Evolutionary conservation across 2,329 filamentous ascomycete genomes (phyloP).

Genomic region (Stagonosporopsis tanaceti): DNA sequence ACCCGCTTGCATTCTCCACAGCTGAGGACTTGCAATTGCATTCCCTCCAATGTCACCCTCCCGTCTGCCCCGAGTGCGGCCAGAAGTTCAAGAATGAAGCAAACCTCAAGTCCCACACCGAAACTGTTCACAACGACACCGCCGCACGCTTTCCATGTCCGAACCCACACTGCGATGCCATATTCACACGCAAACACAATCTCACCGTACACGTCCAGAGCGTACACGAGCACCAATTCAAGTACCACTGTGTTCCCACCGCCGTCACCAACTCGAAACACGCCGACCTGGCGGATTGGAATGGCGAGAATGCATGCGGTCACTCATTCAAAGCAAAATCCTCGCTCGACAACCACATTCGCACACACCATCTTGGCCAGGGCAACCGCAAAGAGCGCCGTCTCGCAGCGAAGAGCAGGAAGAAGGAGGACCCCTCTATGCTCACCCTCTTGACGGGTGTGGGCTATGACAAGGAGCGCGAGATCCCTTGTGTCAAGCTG

Average conservation of each 20-base stretch:
- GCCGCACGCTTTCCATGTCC: constrained; percentile 69
- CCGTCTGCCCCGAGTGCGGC: constrained; percentile 76
- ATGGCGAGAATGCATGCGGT: constrained; percentile 73
- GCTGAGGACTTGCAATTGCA: constrained; percentile 76
- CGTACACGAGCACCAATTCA: constrained; percentile 75
- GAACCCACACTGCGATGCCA: constrained; percentile 72
- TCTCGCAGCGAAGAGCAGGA: constrained; percentile 50
- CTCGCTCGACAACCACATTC: constrained; percentile 82
- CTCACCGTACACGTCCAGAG: constrained; percentile 79
- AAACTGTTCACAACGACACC: constrained; percentile 69
- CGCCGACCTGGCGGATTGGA: constrained; percentile 67
- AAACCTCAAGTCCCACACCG: constrained; percentile 71
- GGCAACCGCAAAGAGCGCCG: constrained; percentile 49
- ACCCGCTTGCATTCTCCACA: constrained; percentile 67
- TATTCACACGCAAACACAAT: constrained; percentile 85
- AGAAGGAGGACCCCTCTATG: constrained; percentile 36
- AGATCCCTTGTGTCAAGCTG: constrained; percentile 61
- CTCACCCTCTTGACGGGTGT: constrained; percentile 63
- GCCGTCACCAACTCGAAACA: constrained; percentile 63
- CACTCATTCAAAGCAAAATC: constrained; percentile 78
- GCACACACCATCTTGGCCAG: constrained; percentile 79
- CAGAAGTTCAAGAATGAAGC: constrained; percentile 66
- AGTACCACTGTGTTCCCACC: constrained; percentile 83
- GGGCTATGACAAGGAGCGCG: constrained; percentile 59
- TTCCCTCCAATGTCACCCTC: constrained; percentile 74